A percentile compares a stretch with the other conserved stretches of the same genome.
phyloP scores from a whole-genome alignment of 2,329 filamentous ascomycete species.

The Fusarium incarnatum region DNA sequence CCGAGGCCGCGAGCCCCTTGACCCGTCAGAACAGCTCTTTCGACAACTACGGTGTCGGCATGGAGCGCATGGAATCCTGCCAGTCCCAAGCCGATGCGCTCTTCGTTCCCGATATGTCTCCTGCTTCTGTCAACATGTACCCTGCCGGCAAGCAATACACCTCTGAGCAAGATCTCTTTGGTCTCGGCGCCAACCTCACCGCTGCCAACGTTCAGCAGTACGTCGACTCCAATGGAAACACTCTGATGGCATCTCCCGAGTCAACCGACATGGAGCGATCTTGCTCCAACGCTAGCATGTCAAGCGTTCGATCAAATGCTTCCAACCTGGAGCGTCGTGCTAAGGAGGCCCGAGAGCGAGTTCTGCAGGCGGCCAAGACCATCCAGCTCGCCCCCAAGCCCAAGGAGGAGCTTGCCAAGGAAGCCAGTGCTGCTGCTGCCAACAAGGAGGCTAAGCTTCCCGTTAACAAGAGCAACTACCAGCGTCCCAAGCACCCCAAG shows the following conservation, averaged over 20 bases:
- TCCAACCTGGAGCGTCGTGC: constrained; percentile 60
- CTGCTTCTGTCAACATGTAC: constrained; percentile 30
- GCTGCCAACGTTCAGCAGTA: constrained; percentile 46
- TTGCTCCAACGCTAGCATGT: constrained; percentile 56
- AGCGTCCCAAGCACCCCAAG: constrained; percentile 76
- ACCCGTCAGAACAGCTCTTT: constrained; percentile 58
- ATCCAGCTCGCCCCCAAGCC: constrained; percentile 61
- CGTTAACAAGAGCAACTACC: constrained; percentile 59
- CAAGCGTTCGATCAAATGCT: constrained; percentile 58
- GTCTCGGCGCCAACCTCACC: constrained; percentile 54
- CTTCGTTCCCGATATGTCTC: constrained; percentile 31
- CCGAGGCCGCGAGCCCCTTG: constrained; percentile 55
- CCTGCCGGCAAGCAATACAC: constrained; percentile 48
- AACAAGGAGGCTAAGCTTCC: constrained; percentile 59
- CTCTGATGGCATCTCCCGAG: constrained; percentile 44
- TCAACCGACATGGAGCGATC: constrained; percentile 61
- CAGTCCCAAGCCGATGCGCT: constrained; percentile 51
- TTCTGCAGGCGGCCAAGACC: constrained; percentile 57
- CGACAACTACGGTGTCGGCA: constrained; percentile 49
- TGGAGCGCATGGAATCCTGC: constrained; percentile 54
- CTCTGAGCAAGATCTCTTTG: constrained; percentile 51
- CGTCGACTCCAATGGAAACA: constrained; percentile 46
- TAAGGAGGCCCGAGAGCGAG: constrained; percentile 60
- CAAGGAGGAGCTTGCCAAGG: constrained; percentile 28
- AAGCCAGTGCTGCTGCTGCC: neutral